These are phyloP conservation scores for Kwoniella sp. DNA, from an alignment of 768 basidiomycete genomes.

Conservation along the genomic window DNA sequence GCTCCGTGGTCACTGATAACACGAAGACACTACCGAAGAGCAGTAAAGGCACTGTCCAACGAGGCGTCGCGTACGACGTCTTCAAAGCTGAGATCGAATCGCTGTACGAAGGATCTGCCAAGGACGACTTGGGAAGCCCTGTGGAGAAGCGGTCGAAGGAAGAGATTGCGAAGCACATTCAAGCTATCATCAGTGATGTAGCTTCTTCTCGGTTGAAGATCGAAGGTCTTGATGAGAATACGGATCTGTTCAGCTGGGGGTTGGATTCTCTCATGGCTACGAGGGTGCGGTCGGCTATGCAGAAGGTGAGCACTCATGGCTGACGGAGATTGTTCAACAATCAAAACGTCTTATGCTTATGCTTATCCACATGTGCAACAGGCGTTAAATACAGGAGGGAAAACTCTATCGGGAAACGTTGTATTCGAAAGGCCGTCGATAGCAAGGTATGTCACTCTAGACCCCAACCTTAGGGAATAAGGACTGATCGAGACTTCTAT, in stretches of 20 bases:
- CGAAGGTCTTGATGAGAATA: slow-evolving; percentile 23
- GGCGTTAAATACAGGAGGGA: slow-evolving; percentile 33
- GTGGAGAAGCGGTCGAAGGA: slow-evolving; percentile 16
- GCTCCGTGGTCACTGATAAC: slow-evolving; percentile 27
- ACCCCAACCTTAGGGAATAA: not conserved
- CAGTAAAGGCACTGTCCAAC: slow-evolving; percentile 55
- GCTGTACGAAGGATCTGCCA: slow-evolving; percentile 27
- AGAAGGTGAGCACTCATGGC: slow-evolving; percentile 29
- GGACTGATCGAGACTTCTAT: not conserved
- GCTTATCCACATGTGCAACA: slow-evolving; percentile 1
- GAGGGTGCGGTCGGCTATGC: slow-evolving; percentile 41
- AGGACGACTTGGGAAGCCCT: not conserved
- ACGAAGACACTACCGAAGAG: slow-evolving; percentile 45
- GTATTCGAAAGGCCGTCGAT: slow-evolving; percentile 52
- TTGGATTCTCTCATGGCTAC: slow-evolving; percentile 53
- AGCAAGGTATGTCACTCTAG: slow-evolving; percentile 23
- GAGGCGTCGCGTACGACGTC: slow-evolving; percentile 52
- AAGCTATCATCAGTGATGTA: slow-evolving; percentile 13
- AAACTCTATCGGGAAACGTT: slow-evolving; percentile 39
- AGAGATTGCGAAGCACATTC: slow-evolving; percentile 25
- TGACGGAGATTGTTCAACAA: not conserved
- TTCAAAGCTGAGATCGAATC: slow-evolving; percentile 46
- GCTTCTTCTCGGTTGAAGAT: slow-evolving; percentile 9
- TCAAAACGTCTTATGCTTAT: not conserved
- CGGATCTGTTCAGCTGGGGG: slow-evolving; percentile 54